A percentile compares a stretch with the other conserved stretches of the same genome.
Conservation (phyloP, 2,329 filamentous ascomycete species). For the Exophiala spinifera region DNA sequence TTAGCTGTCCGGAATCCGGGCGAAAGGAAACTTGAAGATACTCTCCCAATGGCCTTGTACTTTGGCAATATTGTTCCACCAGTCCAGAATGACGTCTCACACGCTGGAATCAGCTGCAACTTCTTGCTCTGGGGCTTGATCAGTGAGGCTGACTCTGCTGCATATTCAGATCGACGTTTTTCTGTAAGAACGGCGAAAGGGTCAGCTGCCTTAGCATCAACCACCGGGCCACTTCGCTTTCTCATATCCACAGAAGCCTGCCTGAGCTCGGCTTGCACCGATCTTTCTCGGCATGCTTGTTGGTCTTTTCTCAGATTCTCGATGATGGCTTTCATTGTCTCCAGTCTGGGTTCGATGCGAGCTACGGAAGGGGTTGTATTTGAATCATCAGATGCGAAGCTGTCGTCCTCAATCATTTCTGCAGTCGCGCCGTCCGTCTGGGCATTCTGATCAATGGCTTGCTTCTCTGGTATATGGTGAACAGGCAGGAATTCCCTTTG, state of each 20-base stretch:
- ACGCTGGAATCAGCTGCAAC: slow-evolving; percentile 2
- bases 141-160: not conserved
- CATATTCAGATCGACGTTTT: not conserved
- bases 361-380: not conserved
- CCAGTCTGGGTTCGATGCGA: slow-evolving; percentile 4
- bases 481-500: not conserved
- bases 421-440: not conserved
- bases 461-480: not conserved
- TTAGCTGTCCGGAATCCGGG: slow-evolving; percentile 24
- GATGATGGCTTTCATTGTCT: slow-evolving; percentile 8
- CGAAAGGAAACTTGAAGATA: slow-evolving; percentile 25
- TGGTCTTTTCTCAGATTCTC: slow-evolving; percentile 5
- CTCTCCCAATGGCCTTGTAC: slow-evolving; percentile 26
- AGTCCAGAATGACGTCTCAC: slow-evolving; percentile 1
- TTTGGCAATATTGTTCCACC: slow-evolving; percentile 16
- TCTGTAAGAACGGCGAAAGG: slow-evolving; percentile 12
- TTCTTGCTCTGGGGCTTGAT: slow-evolving; percentile 3
- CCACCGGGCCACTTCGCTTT: not conserved
- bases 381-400: slow-evolving; percentile 1
- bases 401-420: not conserved
- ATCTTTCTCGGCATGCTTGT: slow-evolving; percentile 11
- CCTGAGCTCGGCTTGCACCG: slow-evolving; percentile 12
- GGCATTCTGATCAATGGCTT: not conserved
- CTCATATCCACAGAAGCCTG: slow-evolving; percentile 11
- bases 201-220: slow-evolving; percentile 7